Conservation (phyloP, 2,329 filamentous ascomycete genomes). For the Aschersonia sp. region DNA sequence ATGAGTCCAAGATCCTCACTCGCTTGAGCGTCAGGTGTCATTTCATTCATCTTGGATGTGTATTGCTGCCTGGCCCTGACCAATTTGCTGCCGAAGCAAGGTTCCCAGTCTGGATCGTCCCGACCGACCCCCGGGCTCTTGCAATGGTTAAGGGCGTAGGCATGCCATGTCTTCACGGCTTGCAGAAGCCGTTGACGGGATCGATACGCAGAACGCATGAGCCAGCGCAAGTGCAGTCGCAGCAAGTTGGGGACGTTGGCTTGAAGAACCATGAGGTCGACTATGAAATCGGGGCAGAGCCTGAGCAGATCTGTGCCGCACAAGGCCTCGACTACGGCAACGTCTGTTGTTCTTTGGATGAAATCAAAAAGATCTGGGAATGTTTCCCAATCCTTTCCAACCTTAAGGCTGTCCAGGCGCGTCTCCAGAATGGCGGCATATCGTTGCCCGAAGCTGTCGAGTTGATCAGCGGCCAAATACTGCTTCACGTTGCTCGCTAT, state of each 20-base stretch:
- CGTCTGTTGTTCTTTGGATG: neutral
- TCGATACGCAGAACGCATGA: neutral
- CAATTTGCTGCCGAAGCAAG: neutral
- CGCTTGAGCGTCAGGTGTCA: neutral
- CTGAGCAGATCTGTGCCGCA: neutral
- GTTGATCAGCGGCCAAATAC: neutral
- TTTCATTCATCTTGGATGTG: neutral
- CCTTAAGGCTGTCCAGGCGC: neutral
- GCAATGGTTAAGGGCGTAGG: neutral
- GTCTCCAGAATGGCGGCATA: neutral
- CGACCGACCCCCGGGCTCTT: neutral
- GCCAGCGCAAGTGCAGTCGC: neutral
- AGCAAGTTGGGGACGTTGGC: neutral
- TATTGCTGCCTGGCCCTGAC: neutral
- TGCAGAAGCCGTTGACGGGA: neutral
- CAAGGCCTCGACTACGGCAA: neutral
- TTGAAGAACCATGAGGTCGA: neutral
- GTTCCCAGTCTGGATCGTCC: neutral
- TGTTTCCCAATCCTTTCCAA: neutral
- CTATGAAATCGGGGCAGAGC: neutral
- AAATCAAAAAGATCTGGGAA: neutral
- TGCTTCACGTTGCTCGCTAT: neutral
- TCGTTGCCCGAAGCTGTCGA: neutral
- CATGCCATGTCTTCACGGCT: neutral
- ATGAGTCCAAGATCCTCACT: neutral